phyloP scores from a whole-genome alignment of 106 monocot species.

The Dendrobium catenatum region DNA sequence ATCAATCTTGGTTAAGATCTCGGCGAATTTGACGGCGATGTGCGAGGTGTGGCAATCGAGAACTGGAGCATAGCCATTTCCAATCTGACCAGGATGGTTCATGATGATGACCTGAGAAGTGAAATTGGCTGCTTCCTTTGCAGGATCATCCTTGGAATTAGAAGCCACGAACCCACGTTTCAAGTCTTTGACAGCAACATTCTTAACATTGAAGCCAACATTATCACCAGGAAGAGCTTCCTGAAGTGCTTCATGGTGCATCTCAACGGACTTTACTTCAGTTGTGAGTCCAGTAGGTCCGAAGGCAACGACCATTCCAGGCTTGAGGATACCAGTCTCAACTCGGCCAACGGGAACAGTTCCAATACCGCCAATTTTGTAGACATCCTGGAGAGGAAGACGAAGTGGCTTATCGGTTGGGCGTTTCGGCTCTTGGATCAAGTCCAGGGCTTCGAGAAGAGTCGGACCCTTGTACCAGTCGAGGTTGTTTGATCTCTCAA shows the following conservation, averaged over 20 bases:
- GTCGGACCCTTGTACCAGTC: constrained; percentile 27
- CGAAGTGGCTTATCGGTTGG: constrained; percentile 20
- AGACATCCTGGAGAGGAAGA: constrained; percentile 21
- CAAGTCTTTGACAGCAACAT: constrained; percentile 21
- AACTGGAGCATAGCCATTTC: constrained; percentile 12
- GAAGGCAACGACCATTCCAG: constrained; percentile 22
- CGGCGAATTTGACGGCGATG: constrained; percentile 51
- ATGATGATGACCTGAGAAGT: constrained; percentile 22
- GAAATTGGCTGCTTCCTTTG: constrained; percentile 19
- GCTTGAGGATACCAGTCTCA: constrained; percentile 17
- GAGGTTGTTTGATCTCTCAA: not conserved
- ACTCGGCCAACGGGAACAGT: constrained; percentile 3
- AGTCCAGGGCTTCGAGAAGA: constrained; percentile 18
- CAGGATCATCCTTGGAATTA: constrained; percentile 12
- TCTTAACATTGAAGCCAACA: constrained; percentile 23
- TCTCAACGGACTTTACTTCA: constrained; percentile 20
- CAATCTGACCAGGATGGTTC: constrained; percentile 28
- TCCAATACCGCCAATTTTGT: constrained; percentile 23
- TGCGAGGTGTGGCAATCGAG: constrained; percentile 57
- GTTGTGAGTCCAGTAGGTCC: constrained; percentile 14
- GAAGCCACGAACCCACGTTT: constrained; percentile 19
- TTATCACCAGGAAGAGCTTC: constrained; percentile 18
- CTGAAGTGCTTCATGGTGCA: constrained; percentile 20
- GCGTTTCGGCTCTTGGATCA: constrained; percentile 18
- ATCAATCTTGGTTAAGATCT: constrained; percentile 52